Base-by-base conservation (phyloP, 2,329 filamentous ascomycete species). In the Verticillium klebahnii region DNA sequence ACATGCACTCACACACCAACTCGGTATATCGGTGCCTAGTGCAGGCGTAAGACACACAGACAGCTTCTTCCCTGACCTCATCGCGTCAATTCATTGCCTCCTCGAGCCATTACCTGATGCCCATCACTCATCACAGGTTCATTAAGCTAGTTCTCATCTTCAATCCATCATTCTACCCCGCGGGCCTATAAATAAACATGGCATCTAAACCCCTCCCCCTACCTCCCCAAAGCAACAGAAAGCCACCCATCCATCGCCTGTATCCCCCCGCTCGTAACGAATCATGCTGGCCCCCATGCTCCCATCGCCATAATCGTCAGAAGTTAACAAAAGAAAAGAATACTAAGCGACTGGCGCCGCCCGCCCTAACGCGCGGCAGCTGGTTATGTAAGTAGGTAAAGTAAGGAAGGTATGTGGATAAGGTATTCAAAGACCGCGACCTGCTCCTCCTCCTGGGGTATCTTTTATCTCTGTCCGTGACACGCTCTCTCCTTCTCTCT, bases 401-500 rank as follows among this genome's bases (percentile, higher is more conserved):
- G 23, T 55, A 31, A 55, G 29, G 50, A 55, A 55, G 54, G 50
- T 54, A 31, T 12, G 54, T 23, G 54, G 23, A 55, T 7, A 14
- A 25, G 31, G 54, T 56, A 34, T 34, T 32, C 25, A 31, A 55
- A 17, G 25, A 32, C 54, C 54, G 54, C 31, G 12, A n/a, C 17
- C 23, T 56, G n/a, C 54, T 56, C 54, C 54, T 56, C 54, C 25
- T 56, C 54, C 54, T 31, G 54, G 54, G 25, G 31, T 25, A 60
- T 55, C 55, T 37, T 56, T 56, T 57, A 14, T 56, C 54, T 56
- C 54, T 9, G 15, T 31, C 25, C 57, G 50, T 61, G 59, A 56
- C 61, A 19, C 61, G 39, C 55, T 45, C 54, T 60, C 37, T 39
- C 39, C 57, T 61, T 63, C 36, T n/a, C 19, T 14, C 37, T 14